Base-by-base conservation (phyloP, 805 yeast genomes). In the Ogataea paradorogensis region DNA sequence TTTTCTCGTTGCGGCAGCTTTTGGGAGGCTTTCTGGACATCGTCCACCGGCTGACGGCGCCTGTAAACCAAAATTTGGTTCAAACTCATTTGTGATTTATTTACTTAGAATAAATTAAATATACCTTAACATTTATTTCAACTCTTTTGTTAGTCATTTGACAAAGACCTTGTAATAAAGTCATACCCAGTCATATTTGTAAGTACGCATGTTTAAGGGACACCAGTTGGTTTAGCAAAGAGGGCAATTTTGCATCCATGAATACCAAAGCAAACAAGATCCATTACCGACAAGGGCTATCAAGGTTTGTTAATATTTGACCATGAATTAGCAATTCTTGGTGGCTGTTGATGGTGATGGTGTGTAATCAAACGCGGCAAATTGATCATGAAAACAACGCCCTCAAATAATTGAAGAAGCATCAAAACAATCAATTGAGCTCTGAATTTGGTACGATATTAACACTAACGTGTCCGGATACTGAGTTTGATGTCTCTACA, bases 181-280 rank as follows among this genome's bases (percentile, higher is more conserved):
- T 33, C 42, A 39, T 39, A 39, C 38, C 38, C 42, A 39, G 37
- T 39, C 42, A 39, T 39, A 39, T 39, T 39, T 33, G 42, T 39
- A 39, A 39, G 42, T 39, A 33, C 9, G 10, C 4, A 23, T 9
- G 4, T 9, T 11, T 23, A 9, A 7, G 25, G 16, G 11, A 7
- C 27, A 15, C 20, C 22, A 24, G 22, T 10, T 27, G 15, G 24
- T 9, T 9, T 7, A 9, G 20, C 18, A 18, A n/a, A 20, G 13
- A 20, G 22, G 33, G 29, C 39, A 35, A 29, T 28, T 15, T 9
- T 9, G 28, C 15, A 16, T 4, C 4, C 7, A 21, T 21, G 27
- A 31, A 13, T 8, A 7, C 23, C 14, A 34, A 24, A 26, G 38
- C 38, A 34, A 34, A 27, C 38, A 34, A 34, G 14, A 22, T 14